Evolutionary conservation across 306 rosid species (phyloP).

Genomic region (Lathyrus tuberosus): DNA sequence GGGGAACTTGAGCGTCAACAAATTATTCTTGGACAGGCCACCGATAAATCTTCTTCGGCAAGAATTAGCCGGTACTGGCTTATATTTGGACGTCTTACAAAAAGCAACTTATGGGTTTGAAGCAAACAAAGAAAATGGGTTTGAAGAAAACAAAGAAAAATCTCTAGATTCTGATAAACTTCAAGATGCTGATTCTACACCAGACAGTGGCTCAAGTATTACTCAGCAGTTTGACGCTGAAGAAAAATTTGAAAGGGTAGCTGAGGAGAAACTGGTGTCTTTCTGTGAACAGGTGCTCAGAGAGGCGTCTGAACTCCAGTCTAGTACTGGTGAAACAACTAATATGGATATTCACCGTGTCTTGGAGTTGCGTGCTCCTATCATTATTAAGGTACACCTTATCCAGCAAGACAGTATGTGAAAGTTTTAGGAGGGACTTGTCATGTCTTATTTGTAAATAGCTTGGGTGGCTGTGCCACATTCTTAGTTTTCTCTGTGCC

Average conservation of each 20-base stretch:
- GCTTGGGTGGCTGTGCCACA: not conserved
- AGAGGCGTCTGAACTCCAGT: constrained; percentile 97
- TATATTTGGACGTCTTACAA: constrained; percentile 87
- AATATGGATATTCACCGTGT: constrained; percentile 89
- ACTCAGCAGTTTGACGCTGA: constrained; percentile 53
- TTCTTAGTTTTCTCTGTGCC: not conserved
- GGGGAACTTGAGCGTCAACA: constrained; percentile 33
- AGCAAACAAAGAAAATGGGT: constrained; percentile 51
- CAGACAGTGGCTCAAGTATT: constrained; percentile 44
- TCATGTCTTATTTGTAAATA: not conserved
- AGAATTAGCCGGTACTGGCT: constrained; percentile 80
- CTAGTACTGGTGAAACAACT: constrained; percentile 73
- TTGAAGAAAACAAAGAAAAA: constrained; percentile 48
- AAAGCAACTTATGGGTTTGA: constrained; percentile 72
- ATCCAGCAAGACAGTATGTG: constrained; percentile 6
- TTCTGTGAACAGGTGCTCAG: constrained; percentile 90
- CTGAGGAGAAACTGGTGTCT: constrained; percentile 87
- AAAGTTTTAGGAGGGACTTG: constrained; percentile 9
- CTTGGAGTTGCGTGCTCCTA: constrained; percentile 88
- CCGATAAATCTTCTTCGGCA: constrained; percentile 96
- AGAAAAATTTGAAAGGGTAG: constrained; percentile 73
- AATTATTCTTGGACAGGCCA: constrained; percentile 72
- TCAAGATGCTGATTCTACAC: constrained; percentile 44
- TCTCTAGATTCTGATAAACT: constrained; percentile 35
- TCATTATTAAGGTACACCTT: constrained; percentile 78